phyloP scores from a whole-genome alignment of 23 red algal species.

The Cyanidiococcus yangmingshanensis region DNA sequence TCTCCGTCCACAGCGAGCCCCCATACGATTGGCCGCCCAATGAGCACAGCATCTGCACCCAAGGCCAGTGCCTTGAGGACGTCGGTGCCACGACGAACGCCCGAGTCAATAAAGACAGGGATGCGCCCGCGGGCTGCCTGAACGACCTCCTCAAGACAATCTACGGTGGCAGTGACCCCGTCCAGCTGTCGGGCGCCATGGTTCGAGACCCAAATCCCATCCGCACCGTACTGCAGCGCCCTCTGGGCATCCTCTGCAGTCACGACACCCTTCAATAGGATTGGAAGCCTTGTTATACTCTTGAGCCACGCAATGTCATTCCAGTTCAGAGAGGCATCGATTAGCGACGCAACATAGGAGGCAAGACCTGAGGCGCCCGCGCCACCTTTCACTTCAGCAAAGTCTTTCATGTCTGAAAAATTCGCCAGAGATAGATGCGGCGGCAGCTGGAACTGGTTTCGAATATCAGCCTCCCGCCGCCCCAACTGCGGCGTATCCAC shows the following conservation, averaged over 20 bases:
- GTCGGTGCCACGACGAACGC: slow-evolving; percentile 64
- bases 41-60: slow-evolving; percentile 64
- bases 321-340: slow-evolving; percentile 48
- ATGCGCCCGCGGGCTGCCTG: slow-evolving; percentile 35
- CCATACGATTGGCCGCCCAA: slow-evolving; percentile 67
- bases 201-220: slow-evolving; percentile 63
- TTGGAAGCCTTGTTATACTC: slow-evolving; percentile 38
- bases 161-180: slow-evolving; percentile 37
- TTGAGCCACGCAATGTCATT: slow-evolving; percentile 49
- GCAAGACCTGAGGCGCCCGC: slow-evolving; percentile 32
- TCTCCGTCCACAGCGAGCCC: slow-evolving; percentile 55
- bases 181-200: slow-evolving; percentile 86
- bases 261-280: slow-evolving; percentile 71
- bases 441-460: slow-evolving; percentile 59
- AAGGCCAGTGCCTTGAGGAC: slow-evolving; percentile 82
- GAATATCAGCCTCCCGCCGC: slow-evolving; percentile 49
- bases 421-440: slow-evolving; percentile 63
- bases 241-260: slow-evolving; percentile 44
- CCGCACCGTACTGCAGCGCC: slow-evolving; percentile 42
- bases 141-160: slow-evolving; percentile 48
- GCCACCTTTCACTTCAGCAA: not conserved
- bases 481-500: slow-evolving; percentile 73
- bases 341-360: slow-evolving; percentile 33
- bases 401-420: slow-evolving; percentile 24
- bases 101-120: slow-evolving; percentile 71